phyloP scores from a whole-genome alignment of 1,284 basidiomycete species.

The Ganoderma lingzhi region DNA sequence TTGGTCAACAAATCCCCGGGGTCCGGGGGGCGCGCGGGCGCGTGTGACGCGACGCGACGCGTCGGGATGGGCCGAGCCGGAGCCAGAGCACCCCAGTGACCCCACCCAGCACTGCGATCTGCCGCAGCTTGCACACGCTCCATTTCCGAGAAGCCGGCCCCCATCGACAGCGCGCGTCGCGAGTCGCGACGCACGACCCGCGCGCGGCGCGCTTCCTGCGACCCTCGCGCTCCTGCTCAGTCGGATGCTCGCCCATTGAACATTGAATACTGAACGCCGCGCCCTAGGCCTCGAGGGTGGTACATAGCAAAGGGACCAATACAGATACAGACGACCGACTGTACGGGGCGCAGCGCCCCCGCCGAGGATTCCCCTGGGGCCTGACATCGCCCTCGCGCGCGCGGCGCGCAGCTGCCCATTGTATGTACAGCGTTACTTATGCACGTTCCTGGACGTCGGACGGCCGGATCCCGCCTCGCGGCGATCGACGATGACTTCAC shows the following conservation, averaged over 20 bases:
- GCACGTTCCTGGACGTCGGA: no score
- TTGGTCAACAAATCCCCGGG: background rate
- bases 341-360: background rate
- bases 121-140: background rate
- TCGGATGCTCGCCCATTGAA: no score
- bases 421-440: background rate
- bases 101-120: conserved; percentile 1
- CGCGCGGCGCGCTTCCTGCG: background rate
- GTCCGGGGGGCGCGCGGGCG: conserved; percentile 1
- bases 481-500: background rate
- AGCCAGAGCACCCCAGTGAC: background rate
- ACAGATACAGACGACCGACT: background rate
- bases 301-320: background rate
- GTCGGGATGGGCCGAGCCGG: background rate
- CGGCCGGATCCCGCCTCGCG: background rate
- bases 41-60: background rate
- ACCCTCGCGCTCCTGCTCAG: background rate
- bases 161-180: no score
- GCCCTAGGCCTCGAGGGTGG: background rate
- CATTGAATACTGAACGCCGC: background rate
- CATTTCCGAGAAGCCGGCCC: conserved; percentile 1
- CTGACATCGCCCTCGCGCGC: background rate
- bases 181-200: no score
- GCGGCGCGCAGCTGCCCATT: background rate
- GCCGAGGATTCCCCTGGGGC: conserved; percentile 16